Conservation (phyloP, 495 filamentous ascomycete genomes). For the Letharia lupina region DNA sequence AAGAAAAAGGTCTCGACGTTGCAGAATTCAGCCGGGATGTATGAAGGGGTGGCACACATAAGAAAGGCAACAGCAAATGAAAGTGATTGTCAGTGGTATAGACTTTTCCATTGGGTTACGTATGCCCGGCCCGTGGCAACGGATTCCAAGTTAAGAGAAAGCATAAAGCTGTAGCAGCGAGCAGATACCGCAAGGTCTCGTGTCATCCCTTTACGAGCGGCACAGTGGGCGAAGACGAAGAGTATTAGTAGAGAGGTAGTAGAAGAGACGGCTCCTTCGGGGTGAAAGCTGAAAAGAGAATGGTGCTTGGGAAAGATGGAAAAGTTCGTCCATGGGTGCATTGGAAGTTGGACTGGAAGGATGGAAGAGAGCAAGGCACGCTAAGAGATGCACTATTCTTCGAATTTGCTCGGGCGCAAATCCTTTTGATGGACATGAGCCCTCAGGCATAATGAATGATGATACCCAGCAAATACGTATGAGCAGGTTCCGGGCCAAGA, state of each 20-base stretch:
- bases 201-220: background rate
- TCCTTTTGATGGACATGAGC: background rate
- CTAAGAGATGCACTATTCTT: slow-evolving; percentile 5
- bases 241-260: background rate
- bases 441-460: background rate
- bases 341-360: background rate
- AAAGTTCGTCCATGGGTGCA: background rate
- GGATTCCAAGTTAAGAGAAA: background rate
- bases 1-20: background rate
- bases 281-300: background rate
- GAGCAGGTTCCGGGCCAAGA: background rate
- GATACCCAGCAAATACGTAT: background rate
- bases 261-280: background rate
- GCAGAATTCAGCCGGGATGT: background rate
- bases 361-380: background rate
- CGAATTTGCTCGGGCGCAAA: slow-evolving; percentile 3
- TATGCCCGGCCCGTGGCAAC: background rate
- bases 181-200: background rate
- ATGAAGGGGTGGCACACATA: background rate
- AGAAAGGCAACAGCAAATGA: background rate
- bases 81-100: background rate
- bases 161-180: background rate
- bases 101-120: background rate
- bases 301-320: background rate
- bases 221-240: background rate